Conservation (phyloP, 2,329 filamentous ascomycete genomes). For the Xenoacremonium recifei region DNA sequence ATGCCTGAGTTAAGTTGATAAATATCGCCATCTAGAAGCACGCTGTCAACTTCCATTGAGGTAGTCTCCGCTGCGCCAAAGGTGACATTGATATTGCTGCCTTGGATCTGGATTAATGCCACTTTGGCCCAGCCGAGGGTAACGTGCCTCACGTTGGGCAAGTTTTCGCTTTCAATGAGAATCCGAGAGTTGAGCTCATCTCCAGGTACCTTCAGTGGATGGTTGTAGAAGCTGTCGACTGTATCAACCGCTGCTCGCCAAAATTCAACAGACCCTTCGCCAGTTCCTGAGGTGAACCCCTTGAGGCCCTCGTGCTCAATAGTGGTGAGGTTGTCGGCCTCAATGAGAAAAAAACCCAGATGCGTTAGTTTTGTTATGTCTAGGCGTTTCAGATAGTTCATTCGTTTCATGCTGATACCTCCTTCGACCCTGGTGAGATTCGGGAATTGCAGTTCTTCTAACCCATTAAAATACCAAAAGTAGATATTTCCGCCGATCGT, state of each 20-base stretch:
- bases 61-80: conserved; percentile 7
- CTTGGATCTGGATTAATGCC: conserved; percentile 2
- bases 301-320: conserved; percentile 9
- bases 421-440: conserved; percentile 10
- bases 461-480: conserved; percentile 10
- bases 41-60: conserved; percentile 6
- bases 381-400: conserved; percentile 9
- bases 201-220: conserved; percentile 7
- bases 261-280: conserved; percentile 4
- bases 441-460: conserved; percentile 12
- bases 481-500: conserved; percentile 6
- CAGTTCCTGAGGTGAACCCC: conserved; percentile 9
- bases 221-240: conserved; percentile 16
- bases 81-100: conserved; percentile 5
- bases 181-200: conserved; percentile 1
- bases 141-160: conserved; percentile 12
- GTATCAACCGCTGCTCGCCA: conserved; percentile 3
- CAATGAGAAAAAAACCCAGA: conserved; percentile 8
- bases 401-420: conserved; percentile 4
- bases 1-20: conserved; percentile 4
- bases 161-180: background rate
- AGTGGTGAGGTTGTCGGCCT: conserved; percentile 10
- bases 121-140: conserved; percentile 12
- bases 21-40: conserved; percentile 7
- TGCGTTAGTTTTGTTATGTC: conserved; percentile 14